Evolutionary conservation across 306 rosid species (phyloP), one percentile per base, ranked within the genome.

Genomic region (Leucaena leucocephala): DNA sequence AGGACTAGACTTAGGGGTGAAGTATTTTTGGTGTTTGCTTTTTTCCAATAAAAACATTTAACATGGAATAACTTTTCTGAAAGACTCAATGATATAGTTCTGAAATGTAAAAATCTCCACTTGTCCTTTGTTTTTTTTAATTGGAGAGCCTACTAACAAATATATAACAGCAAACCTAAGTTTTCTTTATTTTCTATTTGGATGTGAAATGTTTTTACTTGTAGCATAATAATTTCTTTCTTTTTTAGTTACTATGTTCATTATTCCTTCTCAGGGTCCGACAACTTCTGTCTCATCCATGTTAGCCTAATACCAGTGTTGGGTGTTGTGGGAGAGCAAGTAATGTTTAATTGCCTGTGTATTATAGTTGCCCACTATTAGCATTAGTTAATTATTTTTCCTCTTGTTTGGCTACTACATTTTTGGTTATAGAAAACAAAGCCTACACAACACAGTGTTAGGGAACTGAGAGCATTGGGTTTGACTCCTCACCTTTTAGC

Each of bases 241-340:
- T 78, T 58, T 58, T 22, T 58, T 78, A 34, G 49, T 69, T 39
- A 63, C 75, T 68, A 70, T 44, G 82, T 74, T 80, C 68, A 72
- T 62, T 81, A 54, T 81, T 81, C 33, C 78, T 87, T 76, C 57
- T 70, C 96, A 93, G 99, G 99, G 68, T 91, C 86, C 74, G 88
- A 91, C 80, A 93, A 93, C 87, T 96, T 96, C 85, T 96, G 99
- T 78, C 99, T 96, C 78, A 80, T 96, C 85, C 99, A 96, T 81
- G 99, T 96, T 87, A 96, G 99, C 97, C 78, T 96, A 80, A 90
- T 96, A 77, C 99, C 98, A 16, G 97, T 96, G 71, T 72, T 93
- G 86, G 91, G 99, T 77, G 97, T 93, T 78, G 99, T 96, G 81
- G 99, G 99, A 77, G 99, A 96, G 87, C 99, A 96, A 84, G 99